These are phyloP conservation scores for Fusarium buxicola DNA, from an alignment of 2,329 filamentous ascomycete species.

Conservation along the genomic window DNA sequence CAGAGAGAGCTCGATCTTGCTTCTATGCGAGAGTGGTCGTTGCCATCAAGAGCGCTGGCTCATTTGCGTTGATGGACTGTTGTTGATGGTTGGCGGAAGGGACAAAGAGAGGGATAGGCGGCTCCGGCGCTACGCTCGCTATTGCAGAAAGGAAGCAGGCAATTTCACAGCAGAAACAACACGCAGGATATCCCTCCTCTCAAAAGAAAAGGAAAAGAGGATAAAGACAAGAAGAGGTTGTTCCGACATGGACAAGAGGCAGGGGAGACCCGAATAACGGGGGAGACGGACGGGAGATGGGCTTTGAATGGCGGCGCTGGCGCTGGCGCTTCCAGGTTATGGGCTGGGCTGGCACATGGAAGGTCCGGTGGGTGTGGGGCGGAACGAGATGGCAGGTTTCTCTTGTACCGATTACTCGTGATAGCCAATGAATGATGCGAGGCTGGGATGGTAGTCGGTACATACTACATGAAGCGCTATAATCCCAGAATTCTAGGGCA, in stretches of 20 bases:
- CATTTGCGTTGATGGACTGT: conserved; percentile 3
- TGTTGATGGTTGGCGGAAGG: neutral
- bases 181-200: neutral
- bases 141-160: conserved; percentile 1
- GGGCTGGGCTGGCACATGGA: conserved; percentile 27
- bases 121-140: conserved; percentile 2
- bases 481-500: neutral
- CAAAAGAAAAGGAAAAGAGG: neutral
- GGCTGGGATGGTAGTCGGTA: conserved; percentile 12
- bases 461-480: conserved; percentile 15
- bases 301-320: conserved; percentile 18
- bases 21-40: conserved; percentile 8
- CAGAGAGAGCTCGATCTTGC: neutral
- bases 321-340: conserved; percentile 3
- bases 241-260: conserved; percentile 12
- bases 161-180: neutral
- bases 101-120: too few species aligned
- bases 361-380: conserved; percentile 37
- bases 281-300: conserved; percentile 26
- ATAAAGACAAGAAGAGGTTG: conserved; percentile 10
- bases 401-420: conserved; percentile 6
- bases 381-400: conserved; percentile 13
- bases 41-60: conserved; percentile 1
- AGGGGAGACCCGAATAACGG: conserved; percentile 8
- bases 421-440: fast-evolving